Evolutionary conservation across 805 yeast species (phyloP).

Genomic region (Monosporozyma aquatica): DNA sequence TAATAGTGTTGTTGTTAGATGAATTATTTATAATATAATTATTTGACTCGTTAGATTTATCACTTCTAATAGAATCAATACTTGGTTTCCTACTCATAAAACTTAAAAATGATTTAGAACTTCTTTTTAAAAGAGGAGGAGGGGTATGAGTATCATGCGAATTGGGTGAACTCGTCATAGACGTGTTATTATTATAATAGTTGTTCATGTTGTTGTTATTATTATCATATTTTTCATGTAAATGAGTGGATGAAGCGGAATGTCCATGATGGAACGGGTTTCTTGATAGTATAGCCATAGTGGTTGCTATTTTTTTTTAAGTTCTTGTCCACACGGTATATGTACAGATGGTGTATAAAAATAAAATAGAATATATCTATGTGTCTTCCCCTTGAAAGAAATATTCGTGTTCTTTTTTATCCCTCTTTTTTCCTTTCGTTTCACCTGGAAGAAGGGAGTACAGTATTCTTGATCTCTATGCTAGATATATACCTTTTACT

Average conservation of each 20-base stretch:
- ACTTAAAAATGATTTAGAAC: constrained; percentile 25
- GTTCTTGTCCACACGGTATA: too few relatives aligned
- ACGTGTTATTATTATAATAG: neutral
- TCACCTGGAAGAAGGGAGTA: too few relatives aligned
- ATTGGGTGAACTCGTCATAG: too few relatives aligned
- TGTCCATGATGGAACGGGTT: constrained; percentile 19
- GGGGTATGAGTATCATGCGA: too few relatives aligned
- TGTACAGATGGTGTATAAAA: neutral
- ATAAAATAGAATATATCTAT: neutral
- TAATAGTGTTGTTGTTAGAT: constrained; percentile 1
- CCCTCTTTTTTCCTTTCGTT: too few relatives aligned
- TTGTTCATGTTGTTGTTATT: too few relatives aligned
- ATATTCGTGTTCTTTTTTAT: too few relatives aligned
- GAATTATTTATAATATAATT: constrained; percentile 6
- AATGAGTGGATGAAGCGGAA: constrained; percentile 6
- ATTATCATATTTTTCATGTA: constrained; percentile 3
- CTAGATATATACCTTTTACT: too few relatives aligned
- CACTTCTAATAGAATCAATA: constrained; percentile 27
- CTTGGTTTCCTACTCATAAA: constrained; percentile 27
- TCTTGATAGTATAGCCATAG: constrained; percentile 14
- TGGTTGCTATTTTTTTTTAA: too few relatives aligned
- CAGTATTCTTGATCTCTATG: too few relatives aligned
- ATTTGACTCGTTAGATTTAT: constrained; percentile 22
- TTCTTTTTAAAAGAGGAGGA: constrained; percentile 14
- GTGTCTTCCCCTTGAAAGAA: too few relatives aligned